Evolutionary conservation across 192 early-diverging fungal species (phyloP).

Genomic region (Podila verticillata): DNA sequence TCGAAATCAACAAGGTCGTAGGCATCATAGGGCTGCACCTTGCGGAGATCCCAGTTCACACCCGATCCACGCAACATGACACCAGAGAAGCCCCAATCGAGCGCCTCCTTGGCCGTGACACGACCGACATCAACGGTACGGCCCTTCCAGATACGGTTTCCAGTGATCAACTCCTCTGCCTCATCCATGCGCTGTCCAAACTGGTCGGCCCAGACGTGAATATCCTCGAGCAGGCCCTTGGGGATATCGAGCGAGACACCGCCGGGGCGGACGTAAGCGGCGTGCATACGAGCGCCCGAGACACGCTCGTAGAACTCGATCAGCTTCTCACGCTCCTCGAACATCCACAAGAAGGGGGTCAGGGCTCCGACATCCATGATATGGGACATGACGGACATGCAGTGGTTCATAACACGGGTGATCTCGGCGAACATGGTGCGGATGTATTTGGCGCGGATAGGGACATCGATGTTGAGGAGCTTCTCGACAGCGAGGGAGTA

Average conservation of each 20-base stretch:
- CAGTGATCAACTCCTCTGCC: conserved; percentile 91
- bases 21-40: conserved; percentile 93
- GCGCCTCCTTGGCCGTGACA: conserved; percentile 87
- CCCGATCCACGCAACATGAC: conserved; percentile 96
- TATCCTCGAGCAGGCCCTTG: conserved; percentile 93
- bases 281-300: conserved; percentile 97
- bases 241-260: conserved; percentile 96
- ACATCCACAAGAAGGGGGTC: conserved; percentile 99
- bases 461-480: conserved; percentile 97
- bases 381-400: conserved; percentile 97
- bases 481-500: conserved; percentile 99
- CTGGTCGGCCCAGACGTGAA: conserved; percentile 93
- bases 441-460: conserved; percentile 94
- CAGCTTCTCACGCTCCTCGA: conserved; percentile 98
- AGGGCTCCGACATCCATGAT: conserved; percentile 98
- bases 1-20: conserved; percentile 97
- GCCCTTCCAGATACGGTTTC: conserved; percentile 95
- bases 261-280: conserved; percentile 96
- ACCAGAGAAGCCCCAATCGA: conserved; percentile 93
- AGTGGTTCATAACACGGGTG: conserved; percentile 97
- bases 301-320: conserved; percentile 99
- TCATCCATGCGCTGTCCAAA: conserved; percentile 93
- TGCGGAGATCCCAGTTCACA: conserved; percentile 93
- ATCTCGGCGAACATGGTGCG: conserved; percentile 98
- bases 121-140: conserved; percentile 89